Evolutionary conservation across 2,329 filamentous ascomycete species (phyloP), one percentile per base, ranked within the genome.

Genomic region (Calonectria henricotiae): DNA sequence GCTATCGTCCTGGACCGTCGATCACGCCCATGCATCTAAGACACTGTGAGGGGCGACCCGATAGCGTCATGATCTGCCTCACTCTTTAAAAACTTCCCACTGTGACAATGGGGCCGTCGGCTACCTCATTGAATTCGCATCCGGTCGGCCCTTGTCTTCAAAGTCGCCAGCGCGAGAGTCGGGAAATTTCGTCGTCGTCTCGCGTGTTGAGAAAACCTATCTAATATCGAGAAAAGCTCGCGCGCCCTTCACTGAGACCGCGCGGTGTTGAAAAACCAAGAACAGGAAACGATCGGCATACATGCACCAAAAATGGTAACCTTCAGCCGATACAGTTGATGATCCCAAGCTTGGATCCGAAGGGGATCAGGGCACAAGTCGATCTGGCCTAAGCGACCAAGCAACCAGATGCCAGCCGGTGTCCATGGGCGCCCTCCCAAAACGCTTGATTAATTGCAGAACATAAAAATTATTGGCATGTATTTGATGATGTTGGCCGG

Each of bases 31-130:
- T 27, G 43, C 37, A 61, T 68, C 55, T 13, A 35, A 64, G 63
- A 67, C 71, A 75, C 71, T 72, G 72, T 74, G 69, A 68, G 72
- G 71, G 69, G 60, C 67, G 43, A 35, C 20, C 39, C 66, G n/a
- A 47, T 41, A 46, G 55, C 46, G 49, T 27, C 37, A 41, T 47
- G 60, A 71, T 71, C 63, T 65, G 43, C 69, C 41, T 62, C 13
- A 37, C 39, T 23, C n/a, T 49, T 46, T 37, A 71, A 70, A 67
- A 63, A 25, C 30, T 71, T 67, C 23, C 62, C 46, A 11, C 62
- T 63, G 43, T 62, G 44, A 67, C 49, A 41, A 73, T 69, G 65
- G 66, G 43, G 58, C 37, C 49, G 37, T 62, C 54, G 63, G 39
- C 49, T 65, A n/a, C 51, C 51, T 58, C 51, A 8, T 58, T 39